A percentile compares a stretch with the other conserved stretches of the same genome.
These are phyloP conservation scores for Plasmodium relictum DNA, from an alignment of 169 alveolate species.

Conservation along the genomic window DNA sequence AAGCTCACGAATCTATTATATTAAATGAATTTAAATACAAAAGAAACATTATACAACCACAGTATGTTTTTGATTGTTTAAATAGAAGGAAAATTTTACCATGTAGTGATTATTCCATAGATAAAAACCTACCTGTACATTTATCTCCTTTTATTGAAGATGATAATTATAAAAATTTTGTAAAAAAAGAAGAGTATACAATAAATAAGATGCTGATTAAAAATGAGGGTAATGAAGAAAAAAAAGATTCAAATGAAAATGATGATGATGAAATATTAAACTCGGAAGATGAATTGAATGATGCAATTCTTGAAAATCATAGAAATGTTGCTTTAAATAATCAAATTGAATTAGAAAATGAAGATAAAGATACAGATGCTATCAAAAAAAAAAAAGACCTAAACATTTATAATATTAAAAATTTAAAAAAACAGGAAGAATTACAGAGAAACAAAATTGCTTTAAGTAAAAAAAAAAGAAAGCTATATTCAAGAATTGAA, in stretches of 20 bases:
- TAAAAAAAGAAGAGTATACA: constrained; percentile 59
- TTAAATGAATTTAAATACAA: not conserved
- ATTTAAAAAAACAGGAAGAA: not conserved
- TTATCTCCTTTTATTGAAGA: constrained; percentile 93
- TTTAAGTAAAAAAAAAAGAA: constrained; percentile 59
- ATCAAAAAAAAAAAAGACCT: not conserved
- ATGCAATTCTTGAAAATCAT: constrained; percentile 3
- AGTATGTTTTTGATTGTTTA: constrained; percentile 95
- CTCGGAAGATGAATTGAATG: constrained; percentile 27
- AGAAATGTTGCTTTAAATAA: constrained; percentile 42
- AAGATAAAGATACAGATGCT: not conserved
- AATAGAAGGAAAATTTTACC: constrained; percentile 92
- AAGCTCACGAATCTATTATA: constrained; percentile 83
- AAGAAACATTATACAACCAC: constrained; percentile 92
- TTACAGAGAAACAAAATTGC: constrained; percentile 45
- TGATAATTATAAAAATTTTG: constrained; percentile 62
- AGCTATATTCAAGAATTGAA: constrained; percentile 39
- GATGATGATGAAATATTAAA: constrained; percentile 12
- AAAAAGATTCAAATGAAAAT: not conserved
- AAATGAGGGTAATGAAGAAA: constrained; percentile 1
- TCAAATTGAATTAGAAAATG: constrained; percentile 57
- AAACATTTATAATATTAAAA: not conserved
- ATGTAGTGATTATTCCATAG: constrained; percentile 92
- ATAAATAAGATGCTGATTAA: constrained; percentile 38
- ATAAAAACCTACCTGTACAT: constrained; percentile 95